Percentiles rank a stretch among this genome's conserved stretches.
Evolutionary conservation across 2,329 filamentous ascomycete genomes (phyloP).

Genomic region (Aspergillus versicolor): DNA sequence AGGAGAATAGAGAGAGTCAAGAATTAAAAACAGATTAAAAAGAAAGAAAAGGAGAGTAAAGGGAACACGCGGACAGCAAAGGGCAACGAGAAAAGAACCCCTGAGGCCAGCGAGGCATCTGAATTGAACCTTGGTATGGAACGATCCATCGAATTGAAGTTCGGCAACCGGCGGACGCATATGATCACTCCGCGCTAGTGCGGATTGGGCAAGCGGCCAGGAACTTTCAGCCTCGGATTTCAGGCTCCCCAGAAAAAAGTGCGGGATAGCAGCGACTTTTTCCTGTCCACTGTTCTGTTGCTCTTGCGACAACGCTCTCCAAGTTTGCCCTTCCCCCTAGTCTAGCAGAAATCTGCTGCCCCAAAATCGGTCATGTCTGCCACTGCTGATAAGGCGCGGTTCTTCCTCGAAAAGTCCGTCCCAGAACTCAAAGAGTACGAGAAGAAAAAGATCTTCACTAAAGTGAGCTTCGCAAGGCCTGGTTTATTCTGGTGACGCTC

Average conservation of each 20-base stretch:
- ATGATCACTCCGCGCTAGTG: slow-evolving; percentile 17
- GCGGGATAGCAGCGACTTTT: slow-evolving; percentile 36
- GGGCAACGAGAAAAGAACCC: slow-evolving; percentile 24
- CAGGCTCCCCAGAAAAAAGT: slow-evolving; percentile 18
- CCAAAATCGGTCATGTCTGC: slow-evolving; percentile 63
- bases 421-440: slow-evolving; percentile 91
- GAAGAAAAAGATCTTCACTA: slow-evolving; percentile 84
- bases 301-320: not conserved
- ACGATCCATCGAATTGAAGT: slow-evolving; percentile 13
- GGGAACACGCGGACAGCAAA: slow-evolving; percentile 18
- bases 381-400: slow-evolving; percentile 89
- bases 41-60: slow-evolving; percentile 23
- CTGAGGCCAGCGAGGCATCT: slow-evolving; percentile 26
- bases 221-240: slow-evolving; percentile 12
- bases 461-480: slow-evolving; percentile 49
- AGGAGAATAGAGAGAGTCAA: slow-evolving; percentile 24
- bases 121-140: slow-evolving; percentile 16
- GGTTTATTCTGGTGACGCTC: not conserved
- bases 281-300: slow-evolving; percentile 16
- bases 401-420: slow-evolving; percentile 88
- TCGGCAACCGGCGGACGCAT: slow-evolving; percentile 17
- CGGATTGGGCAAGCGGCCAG: slow-evolving; percentile 16
- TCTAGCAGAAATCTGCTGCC: not conserved
- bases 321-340: not conserved
- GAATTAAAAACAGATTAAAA: slow-evolving; percentile 23